Base-by-base conservation (phyloP, 2,329 filamentous ascomycete genomes). In the Chalara sp. region DNA sequence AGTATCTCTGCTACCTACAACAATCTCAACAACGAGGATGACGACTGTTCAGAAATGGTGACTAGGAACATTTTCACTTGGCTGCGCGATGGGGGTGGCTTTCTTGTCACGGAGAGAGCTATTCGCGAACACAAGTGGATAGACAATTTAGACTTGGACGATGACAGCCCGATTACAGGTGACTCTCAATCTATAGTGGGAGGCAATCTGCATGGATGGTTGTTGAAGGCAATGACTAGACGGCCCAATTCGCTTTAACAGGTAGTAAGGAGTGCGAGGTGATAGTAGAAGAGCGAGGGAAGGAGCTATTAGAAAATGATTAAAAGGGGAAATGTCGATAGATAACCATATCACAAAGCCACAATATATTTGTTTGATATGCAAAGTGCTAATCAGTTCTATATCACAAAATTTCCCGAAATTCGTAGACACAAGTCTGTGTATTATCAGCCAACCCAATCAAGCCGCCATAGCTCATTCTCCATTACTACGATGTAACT, bases 71-170 rank as follows among this genome's bases (percentile, higher is more conserved):
- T 65, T 41, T 65, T 65, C 33, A 61, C 56, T 30, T 65, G 60
- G 59, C 59, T 66, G 10, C 61, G 61, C 31, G 59, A 56, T 31
- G 48, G 60, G 3, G 58, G 60, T 10, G 60, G 63, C 2, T 66
- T 64, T 53, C 61, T 62, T 8, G 53, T 66, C 11, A 59, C 57
- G 1, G 63, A 65, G 48, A 59, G 57, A 35, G 59, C 44, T 33
- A 63, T 66, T 47, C 57, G 59, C 32, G 49, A 63, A 42, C 63
- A 65, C 37, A 57, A 62, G 42, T 66, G 63, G 63, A 61, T 65
- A 40, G 61, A 62, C 6, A 62, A 63, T 48, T 48, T 63, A 13
- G 54, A 63, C 6, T 57, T 3, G 21, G 21, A 21, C 21, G 21
- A 21, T 48, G 28, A 30, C 12, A 46, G 10, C 13, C 53, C 48